Evolutionary conservation across 352 stramenopile species (phyloP), one percentile per base, ranked within the genome.

Genomic region (Phytophthora pini): DNA sequence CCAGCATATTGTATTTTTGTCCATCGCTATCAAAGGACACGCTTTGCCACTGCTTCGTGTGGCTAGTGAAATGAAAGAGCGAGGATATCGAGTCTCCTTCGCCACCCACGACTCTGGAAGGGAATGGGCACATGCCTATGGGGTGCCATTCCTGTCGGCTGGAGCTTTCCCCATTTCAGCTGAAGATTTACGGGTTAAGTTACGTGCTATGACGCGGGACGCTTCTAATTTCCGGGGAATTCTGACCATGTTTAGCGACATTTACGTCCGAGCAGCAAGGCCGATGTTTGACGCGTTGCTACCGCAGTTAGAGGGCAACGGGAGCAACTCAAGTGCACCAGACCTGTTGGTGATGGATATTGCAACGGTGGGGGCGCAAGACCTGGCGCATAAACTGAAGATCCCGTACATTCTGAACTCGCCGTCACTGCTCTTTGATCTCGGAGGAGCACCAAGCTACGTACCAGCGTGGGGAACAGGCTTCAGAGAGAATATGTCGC

Each of bases 191-290:
- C 74, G 84, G 1, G 72, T 71, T 41, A 91, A 90, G 48, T 74
- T 95, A 29, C 84, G 87, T 65, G 74, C 72, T 22, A 93, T 95
- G 80, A 93, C 86, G 41, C 79, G 83, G 31, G 86, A 95, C 65
- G 80, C 84, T 39, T 93, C 84, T 53, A 94, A 88, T 61, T 94
- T 95, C 57, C 80, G 86, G 48, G 86, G 86, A 40, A 93, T 95
- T 71, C 60, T 95, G 39, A 93, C 84, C 61, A 94, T 95, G 82
- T 92, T 95, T 70, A 94, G 88, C 69, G 88, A 95, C 55, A 90
- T 95, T 39, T 95, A 93, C 74, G 76, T 94, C 10, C 80, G 79
- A 11, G 84, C 87, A 3, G 86, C 83, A 12, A 80, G 79, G 0
- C 84, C 86, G 9, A 94, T 97, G 84, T 95, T 84, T 60, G 81